Evolutionary conservation across 139 green algal genomes (phyloP).

Genomic region (Picochlorum sp.): DNA sequence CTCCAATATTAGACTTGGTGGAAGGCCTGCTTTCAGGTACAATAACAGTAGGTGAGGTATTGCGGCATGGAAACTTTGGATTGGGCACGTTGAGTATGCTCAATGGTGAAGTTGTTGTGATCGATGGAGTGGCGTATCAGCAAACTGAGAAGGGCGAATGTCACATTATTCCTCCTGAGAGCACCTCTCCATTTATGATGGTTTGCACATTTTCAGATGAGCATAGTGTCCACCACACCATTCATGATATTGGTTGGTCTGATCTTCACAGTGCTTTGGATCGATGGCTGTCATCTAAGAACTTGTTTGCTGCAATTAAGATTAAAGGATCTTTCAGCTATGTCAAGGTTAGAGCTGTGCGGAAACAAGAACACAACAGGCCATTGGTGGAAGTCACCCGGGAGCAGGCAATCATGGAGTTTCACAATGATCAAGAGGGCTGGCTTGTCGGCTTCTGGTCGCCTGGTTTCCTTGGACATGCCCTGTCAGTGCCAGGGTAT

Average conservation of each 20-base stretch:
- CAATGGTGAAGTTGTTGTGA: neutral
- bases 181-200: constrained; percentile 1
- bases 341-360: neutral
- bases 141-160: neutral
- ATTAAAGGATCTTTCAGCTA: neutral
- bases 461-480: constrained; percentile 1
- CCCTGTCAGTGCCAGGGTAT: neutral
- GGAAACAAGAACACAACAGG: neutral
- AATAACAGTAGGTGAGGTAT: neutral
- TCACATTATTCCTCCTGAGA: neutral
- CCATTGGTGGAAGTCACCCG: neutral
- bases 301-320: neutral
- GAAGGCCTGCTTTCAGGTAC: neutral
- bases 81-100: neutral
- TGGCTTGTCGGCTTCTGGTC: neutral
- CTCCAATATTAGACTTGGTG: too few relatives aligned
- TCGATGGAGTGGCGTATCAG: neutral
- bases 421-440: neutral
- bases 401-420: neutral
- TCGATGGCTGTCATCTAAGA: neutral
- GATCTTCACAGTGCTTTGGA: neutral
- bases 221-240: neutral
- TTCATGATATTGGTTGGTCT: neutral
- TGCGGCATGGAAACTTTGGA: neutral
- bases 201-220: neutral